A percentile compares a stretch with the other conserved stretches of the same genome.
phyloP scores from a whole-genome alignment of 2,329 filamentous ascomycete species.

The Blumeria hordei region DNA sequence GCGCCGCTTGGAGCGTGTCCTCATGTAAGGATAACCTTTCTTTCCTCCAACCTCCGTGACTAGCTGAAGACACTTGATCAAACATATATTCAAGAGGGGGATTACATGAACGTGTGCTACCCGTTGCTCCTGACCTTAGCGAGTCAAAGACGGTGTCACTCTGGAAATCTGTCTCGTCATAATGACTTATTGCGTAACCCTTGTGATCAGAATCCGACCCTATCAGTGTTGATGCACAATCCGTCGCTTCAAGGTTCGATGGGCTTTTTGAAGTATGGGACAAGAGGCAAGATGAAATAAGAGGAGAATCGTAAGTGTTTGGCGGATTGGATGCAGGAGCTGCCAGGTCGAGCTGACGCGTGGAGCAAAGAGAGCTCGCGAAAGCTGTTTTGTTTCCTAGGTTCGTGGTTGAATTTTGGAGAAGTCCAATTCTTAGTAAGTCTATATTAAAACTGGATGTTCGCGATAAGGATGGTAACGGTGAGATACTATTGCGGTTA shows the following conservation, averaged over 20 bases:
- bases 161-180: conserved; percentile 55
- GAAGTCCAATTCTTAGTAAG: conserved; percentile 21
- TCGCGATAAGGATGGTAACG: conserved; percentile 27
- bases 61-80: conserved; percentile 48
- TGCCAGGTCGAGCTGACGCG: not conserved
- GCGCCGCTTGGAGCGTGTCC: conserved; percentile 16
- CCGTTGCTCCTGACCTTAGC: conserved; percentile 43
- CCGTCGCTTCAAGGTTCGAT: conserved; percentile 12
- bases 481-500: conserved; percentile 25
- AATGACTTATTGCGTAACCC: conserved; percentile 41
- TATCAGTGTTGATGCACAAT: conserved; percentile 33
- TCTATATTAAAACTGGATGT: conserved; percentile 31
- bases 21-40: conserved; percentile 14
- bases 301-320: conserved; percentile 17
- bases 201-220: conserved; percentile 46
- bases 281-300: conserved; percentile 6
- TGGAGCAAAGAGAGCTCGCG: not conserved
- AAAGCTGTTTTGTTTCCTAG: conserved; percentile 1
- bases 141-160: conserved; percentile 62
- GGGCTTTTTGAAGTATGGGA: conserved; percentile 5
- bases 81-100: conserved; percentile 60
- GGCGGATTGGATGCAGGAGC: conserved; percentile 15
- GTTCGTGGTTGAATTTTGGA: conserved; percentile 17
- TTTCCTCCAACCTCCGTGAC: conserved; percentile 19
- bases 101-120: conserved; percentile 39